A percentile compares a stretch with the other conserved stretches of the same genome.
Conservation (phyloP, 306 rosid species). For the Prunus persica region DNA sequence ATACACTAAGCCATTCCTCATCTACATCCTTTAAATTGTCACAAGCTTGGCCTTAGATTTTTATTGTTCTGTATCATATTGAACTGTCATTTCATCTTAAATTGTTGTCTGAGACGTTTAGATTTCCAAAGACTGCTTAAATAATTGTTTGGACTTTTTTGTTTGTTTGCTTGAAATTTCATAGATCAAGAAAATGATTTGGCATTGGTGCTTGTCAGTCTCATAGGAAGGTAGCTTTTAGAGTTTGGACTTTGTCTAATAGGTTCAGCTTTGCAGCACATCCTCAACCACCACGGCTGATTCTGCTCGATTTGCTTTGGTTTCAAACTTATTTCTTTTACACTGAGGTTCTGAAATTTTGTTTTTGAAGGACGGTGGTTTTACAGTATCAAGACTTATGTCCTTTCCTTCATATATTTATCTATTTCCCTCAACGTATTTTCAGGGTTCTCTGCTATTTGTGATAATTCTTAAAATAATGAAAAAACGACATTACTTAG, state of each 20-base stretch:
- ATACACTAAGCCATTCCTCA: neutral
- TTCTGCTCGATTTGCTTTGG: neutral
- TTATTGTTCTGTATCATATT: neutral
- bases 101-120: neutral
- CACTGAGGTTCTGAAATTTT: conserved; percentile 7
- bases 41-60: neutral
- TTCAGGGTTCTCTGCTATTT: neutral
- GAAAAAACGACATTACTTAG: neutral
- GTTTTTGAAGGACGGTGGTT: neutral
- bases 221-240: neutral
- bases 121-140: neutral
- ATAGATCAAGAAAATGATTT: neutral
- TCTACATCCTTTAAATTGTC: neutral
- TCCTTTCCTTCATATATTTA: neutral
- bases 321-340: neutral
- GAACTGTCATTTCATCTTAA: neutral
- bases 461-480: neutral
- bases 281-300: neutral
- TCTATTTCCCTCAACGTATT: neutral
- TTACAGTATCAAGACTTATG: neutral
- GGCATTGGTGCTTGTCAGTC: neutral
- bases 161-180: neutral
- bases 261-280: neutral
- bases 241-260: neutral
- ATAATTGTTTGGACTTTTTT: neutral